Percentiles rank a stretch among this genome's conserved stretches.
These are phyloP conservation scores for Calonectria hongkongensis DNA, from an alignment of 2,329 filamentous ascomycete species.

Conservation along the genomic window DNA sequence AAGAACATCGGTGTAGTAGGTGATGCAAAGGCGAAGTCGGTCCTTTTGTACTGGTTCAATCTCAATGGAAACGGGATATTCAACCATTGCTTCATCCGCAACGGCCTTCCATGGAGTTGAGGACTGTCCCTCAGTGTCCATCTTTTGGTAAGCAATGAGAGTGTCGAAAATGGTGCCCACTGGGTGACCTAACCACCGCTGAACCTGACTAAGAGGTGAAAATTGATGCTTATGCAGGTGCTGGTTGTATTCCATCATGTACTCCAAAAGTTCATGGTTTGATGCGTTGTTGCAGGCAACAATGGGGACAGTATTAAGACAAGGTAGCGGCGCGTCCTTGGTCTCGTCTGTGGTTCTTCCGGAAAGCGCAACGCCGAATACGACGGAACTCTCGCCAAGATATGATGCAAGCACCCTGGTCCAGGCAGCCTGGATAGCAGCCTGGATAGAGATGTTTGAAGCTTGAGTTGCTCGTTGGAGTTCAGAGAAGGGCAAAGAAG, in stretches of 20 bases:
- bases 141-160: conserved; percentile 88
- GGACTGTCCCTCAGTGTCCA: conserved; percentile 51
- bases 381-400: conserved; percentile 82
- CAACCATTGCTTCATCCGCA: conserved; percentile 81
- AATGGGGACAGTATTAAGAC: conserved; percentile 87
- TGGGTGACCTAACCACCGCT: conserved; percentile 80
- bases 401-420: conserved; percentile 84
- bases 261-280: conserved; percentile 74
- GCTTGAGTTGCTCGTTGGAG: conserved; percentile 75
- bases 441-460: conserved; percentile 83
- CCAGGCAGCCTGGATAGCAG: conserved; percentile 86
- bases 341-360: conserved; percentile 80
- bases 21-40: conserved; percentile 77
- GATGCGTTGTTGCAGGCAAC: conserved; percentile 72
- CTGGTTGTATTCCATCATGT: conserved; percentile 80
- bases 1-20: conserved; percentile 78
- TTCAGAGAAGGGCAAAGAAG: conserved; percentile 63
- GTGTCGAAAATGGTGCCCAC: conserved; percentile 86
- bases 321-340: conserved; percentile 80
- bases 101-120: conserved; percentile 74
- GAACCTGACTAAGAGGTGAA: conserved; percentile 81
- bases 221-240: conserved; percentile 82
- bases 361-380: conserved; percentile 88
- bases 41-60: conserved; percentile 74
- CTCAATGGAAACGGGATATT: conserved; percentile 89